Base-by-base conservation (phyloP, 2,329 filamentous ascomycete species). In the Alternaria sp. region DNA sequence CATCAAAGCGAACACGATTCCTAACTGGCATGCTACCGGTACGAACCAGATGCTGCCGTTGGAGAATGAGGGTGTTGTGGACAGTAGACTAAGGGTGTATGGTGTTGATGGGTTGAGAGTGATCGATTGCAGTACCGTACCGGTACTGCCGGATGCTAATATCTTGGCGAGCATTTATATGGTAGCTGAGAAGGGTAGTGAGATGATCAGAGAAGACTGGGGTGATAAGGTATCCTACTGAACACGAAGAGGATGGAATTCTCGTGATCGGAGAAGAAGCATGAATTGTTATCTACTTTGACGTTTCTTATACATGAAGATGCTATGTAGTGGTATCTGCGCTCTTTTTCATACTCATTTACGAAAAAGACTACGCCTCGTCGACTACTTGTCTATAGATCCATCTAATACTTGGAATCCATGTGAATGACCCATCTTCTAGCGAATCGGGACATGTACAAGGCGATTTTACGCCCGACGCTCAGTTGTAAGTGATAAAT, bases 1-100 rank as follows among this genome's bases (percentile, higher is more conserved):
- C 17, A 65, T 77, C 17, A 61, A 65, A n/a, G 58, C 62, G 3
- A 68, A 63, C n/a, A 63, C 66, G 0, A 63, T 68, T 23, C 66
- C 63, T 1, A 63, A 63, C 14, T 76, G 70, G 66, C 74, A 77
- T 56, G 71, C 74, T 2, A 60, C 74, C 1, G 77, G 77, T 5
- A 79, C 75, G 1, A 73, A 70, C 14, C 69, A 68, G 8, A 76
- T 77, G 73, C 41, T 72, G 55, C 62, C 70, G 2, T 42, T 60
- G 31, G 68, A 70, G 37, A 54, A 73, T 34, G 73, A 73, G 0
- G 75, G 74, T 24, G 74, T 76, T 6, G 75, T 77, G 6, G 68
- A 75, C 42, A 51, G 61, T 2, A 57, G 65, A 26, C 31, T 76
- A 42, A 61, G 63, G 29, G 74, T 77, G 1, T 73, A 78, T 55